Conservation (phyloP, 2,329 filamentous ascomycete genomes). For the Hyphodiscus sp. region DNA sequence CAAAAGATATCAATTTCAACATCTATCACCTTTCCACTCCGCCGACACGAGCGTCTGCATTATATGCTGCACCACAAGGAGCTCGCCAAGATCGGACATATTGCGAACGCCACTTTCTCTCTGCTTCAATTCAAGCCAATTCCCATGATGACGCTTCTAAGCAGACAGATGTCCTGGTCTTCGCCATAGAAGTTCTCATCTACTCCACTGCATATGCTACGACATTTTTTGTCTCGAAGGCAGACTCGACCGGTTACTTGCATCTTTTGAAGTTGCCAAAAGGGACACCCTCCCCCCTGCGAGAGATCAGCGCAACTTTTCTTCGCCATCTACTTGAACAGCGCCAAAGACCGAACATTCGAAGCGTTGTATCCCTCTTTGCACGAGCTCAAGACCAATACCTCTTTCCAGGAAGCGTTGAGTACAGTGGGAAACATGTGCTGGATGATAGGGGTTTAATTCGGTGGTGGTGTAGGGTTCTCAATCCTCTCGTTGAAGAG, state of each 20-base stretch:
- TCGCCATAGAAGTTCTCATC: slow-evolving; percentile 81
- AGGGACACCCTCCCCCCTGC: slow-evolving; percentile 64
- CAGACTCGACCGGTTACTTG: slow-evolving; percentile 89
- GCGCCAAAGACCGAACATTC: slow-evolving; percentile 56
- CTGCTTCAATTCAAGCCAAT: slow-evolving; percentile 41
- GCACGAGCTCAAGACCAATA: slow-evolving; percentile 90
- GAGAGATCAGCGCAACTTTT: slow-evolving; percentile 68
- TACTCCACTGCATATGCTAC: slow-evolving; percentile 77
- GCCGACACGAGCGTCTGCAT: slow-evolving; percentile 63
- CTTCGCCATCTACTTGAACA: slow-evolving; percentile 66
- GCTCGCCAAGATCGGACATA: slow-evolving; percentile 70
- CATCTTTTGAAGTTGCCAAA: slow-evolving; percentile 57
- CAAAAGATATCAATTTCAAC: slow-evolving; percentile 51
- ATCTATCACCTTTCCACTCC: slow-evolving; percentile 85
- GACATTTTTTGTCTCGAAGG: slow-evolving; percentile 92
- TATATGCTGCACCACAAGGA: slow-evolving; percentile 74
- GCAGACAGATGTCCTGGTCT: slow-evolving; percentile 52
- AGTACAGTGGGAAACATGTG: slow-evolving; percentile 82
- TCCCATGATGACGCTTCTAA: slow-evolving; percentile 19
- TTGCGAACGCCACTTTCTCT: slow-evolving; percentile 76
- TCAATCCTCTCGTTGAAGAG: slow-evolving; percentile 61
- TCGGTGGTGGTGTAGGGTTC: slow-evolving; percentile 89
- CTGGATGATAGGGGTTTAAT: slow-evolving; percentile 85
- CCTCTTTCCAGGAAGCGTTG: slow-evolving; percentile 84
- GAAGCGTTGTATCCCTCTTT: slow-evolving; percentile 80